Base-by-base conservation (phyloP, 116 monocot species). In the Posidonia oceanica region DNA sequence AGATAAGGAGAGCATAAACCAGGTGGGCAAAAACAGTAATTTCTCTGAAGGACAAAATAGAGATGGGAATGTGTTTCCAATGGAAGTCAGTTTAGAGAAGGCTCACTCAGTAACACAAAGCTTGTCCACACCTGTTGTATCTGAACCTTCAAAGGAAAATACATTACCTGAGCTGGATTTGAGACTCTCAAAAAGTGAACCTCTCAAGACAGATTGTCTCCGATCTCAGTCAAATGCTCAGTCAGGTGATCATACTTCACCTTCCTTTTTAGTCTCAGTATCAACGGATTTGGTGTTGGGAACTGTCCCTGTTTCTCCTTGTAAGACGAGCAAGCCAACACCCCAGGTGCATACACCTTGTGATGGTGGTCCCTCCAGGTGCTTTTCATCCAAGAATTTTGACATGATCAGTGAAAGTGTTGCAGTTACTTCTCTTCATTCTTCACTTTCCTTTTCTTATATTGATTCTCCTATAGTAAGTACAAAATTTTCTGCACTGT, bases 211-310 rank as follows among this genome's bases (percentile, higher is more conserved):
- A 62, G 70, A 75, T 48, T 68, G 18, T 17, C 42, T 76, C 64
- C 66, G 21, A 23, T 77, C 69, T 67, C 76, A 42, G 12, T 78
- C 70, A 66, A 55, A 44, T 52, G 40, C 54, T 51, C 53, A 38
- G 57, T 73, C 81, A 36, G 75, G 70, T 62, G 82, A 79, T 22
- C 76, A 41, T 67, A 74, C 67, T 70, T 90, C 83, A 38, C 86
- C 82, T 63, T 71, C 78, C 23, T 91, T 86, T 60, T 79, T 76
- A 12, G 79, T 78, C 36, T 81, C 93, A 39, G 88, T 98, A 16
- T 80, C 77, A n/a, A 97, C 97, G 39, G 97, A 97, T 82, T 78
- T 97, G 78, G 81, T 76, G 42, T 72, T 97, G 63, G 92, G 82
- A 61, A 84, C 76, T 69, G 70, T 61, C 68, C 61, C 61, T 60